phyloP scores from a whole-genome alignment of 371 early-diverging fungal species.

The Mortierella sp. region DNA sequence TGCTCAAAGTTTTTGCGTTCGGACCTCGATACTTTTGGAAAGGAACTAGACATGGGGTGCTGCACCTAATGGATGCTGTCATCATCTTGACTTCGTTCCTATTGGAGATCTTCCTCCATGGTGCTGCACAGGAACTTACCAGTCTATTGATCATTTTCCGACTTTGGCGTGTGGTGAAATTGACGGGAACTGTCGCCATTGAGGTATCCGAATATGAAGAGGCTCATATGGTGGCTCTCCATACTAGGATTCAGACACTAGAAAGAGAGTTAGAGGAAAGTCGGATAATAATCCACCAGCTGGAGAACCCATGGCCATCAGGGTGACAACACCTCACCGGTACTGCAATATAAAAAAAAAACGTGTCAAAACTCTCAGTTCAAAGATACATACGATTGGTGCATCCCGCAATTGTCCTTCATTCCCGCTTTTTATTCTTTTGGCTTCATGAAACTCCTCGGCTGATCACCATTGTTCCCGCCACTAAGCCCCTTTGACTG shows the following conservation, averaged over 20 bases:
- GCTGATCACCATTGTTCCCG: neutral
- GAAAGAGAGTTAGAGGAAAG: constrained; percentile 16
- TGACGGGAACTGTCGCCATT: constrained; percentile 28
- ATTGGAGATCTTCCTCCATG: constrained; percentile 28
- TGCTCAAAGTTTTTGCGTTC: constrained; percentile 27
- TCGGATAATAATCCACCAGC: neutral
- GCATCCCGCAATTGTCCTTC: neutral
- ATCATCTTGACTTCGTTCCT: constrained; percentile 25
- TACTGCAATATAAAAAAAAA: too few relatives aligned
- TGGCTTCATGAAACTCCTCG: constrained; percentile 23
- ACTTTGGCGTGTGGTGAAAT: constrained; percentile 30
- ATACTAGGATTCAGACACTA: constrained; percentile 3
- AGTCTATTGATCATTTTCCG: constrained; percentile 30
- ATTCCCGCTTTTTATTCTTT: constrained; percentile 11
- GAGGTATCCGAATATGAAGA: constrained; percentile 31
- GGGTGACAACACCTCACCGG: too few relatives aligned
- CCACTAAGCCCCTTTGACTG: neutral
- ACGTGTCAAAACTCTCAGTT: too few relatives aligned
- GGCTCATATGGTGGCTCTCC: neutral
- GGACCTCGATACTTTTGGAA: constrained; percentile 36
- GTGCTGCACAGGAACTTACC: constrained; percentile 15
- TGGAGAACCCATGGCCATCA: too few relatives aligned
- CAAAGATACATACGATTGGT: too few relatives aligned
- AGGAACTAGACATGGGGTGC: constrained; percentile 14
- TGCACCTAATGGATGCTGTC: constrained; percentile 25